These are phyloP conservation scores for Bimuria novae-zelandiae DNA, from an alignment of 2,329 filamentous ascomycete genomes.

Conservation along the genomic window DNA sequence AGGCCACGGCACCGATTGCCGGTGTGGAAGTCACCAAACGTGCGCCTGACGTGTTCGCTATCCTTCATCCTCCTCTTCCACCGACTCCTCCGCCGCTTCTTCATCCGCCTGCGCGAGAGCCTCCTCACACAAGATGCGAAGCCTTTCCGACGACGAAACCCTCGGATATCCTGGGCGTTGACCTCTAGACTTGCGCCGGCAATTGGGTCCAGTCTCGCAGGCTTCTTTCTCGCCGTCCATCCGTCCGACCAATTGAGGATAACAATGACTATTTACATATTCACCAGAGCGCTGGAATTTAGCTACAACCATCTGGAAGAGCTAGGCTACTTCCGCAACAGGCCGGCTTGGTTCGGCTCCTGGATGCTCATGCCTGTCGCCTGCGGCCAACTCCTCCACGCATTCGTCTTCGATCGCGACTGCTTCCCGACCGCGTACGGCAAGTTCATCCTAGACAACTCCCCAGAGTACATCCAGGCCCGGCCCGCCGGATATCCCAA, in stretches of 20 bases:
- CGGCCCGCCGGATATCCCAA: slow-evolving; percentile 71
- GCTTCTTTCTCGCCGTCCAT: slow-evolving; percentile 79
- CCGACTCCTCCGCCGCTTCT: slow-evolving; percentile 87
- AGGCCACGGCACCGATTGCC: slow-evolving; percentile 47
- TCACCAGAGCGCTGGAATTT: slow-evolving; percentile 83
- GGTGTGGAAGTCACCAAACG: slow-evolving; percentile 63
- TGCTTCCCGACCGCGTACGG: slow-evolving; percentile 62
- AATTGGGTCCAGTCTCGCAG: slow-evolving; percentile 86
- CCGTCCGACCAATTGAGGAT: slow-evolving; percentile 72
- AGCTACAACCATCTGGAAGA: slow-evolving; percentile 82
- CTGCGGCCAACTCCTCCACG: slow-evolving; percentile 55
- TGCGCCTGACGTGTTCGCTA: slow-evolving; percentile 80
- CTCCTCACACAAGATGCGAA: slow-evolving; percentile 79
- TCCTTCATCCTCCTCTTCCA: slow-evolving; percentile 87
- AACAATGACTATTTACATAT: slow-evolving; percentile 78
- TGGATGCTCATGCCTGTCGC: slow-evolving; percentile 58
- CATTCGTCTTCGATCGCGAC: slow-evolving; percentile 57
- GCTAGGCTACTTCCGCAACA: slow-evolving; percentile 65
- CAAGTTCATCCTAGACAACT: slow-evolving; percentile 70
- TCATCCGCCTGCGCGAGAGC: slow-evolving; percentile 76
- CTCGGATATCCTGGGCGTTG: slow-evolving; percentile 71
- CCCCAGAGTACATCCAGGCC: slow-evolving; percentile 76
- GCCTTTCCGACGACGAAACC: slow-evolving; percentile 83
- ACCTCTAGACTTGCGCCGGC: slow-evolving; percentile 86
- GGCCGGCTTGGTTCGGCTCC: slow-evolving; percentile 67